Conservation (phyloP, 2,329 filamentous ascomycete genomes). For the Teratosphaeria nubilosa region DNA sequence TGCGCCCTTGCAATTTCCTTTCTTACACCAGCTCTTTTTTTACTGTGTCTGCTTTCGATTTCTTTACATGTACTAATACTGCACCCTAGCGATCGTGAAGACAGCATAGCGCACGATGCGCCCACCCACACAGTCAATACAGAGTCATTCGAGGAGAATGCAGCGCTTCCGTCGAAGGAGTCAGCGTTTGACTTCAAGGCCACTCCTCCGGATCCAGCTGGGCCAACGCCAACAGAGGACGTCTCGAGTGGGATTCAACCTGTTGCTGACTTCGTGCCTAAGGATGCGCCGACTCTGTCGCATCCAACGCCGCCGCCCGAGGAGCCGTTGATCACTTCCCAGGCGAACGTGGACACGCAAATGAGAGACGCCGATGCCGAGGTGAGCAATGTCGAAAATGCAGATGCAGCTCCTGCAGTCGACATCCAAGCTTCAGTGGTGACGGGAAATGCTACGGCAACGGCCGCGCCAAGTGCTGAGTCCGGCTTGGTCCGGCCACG, state of each 20-base stretch:
- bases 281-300: constrained; percentile 29
- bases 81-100: constrained; percentile 5
- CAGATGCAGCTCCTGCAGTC: not conserved
- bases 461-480: constrained; percentile 36
- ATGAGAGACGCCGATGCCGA: constrained; percentile 8
- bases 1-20: not conserved
- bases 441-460: not conserved
- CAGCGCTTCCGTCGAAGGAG: constrained; percentile 10
- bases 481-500: constrained; percentile 54
- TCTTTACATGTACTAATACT: constrained; percentile 4
- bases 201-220: constrained; percentile 16
- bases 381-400: not conserved
- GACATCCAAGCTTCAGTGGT: not conserved
- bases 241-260: constrained; percentile 35
- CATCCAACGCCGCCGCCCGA: constrained; percentile 34
- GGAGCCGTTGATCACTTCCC: constrained; percentile 27
- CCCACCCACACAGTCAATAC: constrained; percentile 8
- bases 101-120: not conserved
- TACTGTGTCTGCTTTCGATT: constrained; percentile 1
- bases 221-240: constrained; percentile 29
- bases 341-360: constrained; percentile 18
- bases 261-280: constrained; percentile 33
- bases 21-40: not conserved
- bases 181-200: constrained; percentile 11
- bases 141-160: constrained; percentile 15